These are phyloP conservation scores for Acacia confusa DNA, from an alignment of 306 rosid species.

Conservation along the genomic window DNA sequence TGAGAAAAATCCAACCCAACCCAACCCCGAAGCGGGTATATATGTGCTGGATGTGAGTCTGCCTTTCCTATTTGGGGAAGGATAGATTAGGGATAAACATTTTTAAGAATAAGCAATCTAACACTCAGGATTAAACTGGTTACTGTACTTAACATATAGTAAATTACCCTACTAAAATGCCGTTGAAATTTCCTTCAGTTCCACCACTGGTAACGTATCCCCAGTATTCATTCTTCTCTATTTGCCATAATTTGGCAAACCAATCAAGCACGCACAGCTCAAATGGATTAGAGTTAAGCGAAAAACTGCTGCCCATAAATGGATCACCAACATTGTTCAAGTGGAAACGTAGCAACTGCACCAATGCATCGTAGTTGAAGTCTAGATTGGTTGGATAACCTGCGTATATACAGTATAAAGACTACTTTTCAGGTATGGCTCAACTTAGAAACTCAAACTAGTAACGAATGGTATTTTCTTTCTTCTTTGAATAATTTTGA, in stretches of 20 bases:
- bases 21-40: no score
- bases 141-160: background rate
- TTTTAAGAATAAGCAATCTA: no score
- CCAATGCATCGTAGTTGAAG: background rate
- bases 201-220: background rate
- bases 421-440: background rate
- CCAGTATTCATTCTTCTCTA: background rate
- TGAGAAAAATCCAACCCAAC: no score
- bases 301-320: background rate
- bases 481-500: no score
- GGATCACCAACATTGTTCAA: background rate
- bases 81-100: no score
- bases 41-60: no score
- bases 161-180: background rate
- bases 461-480: background rate
- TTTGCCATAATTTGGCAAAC: background rate
- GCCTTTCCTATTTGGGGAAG: no score
- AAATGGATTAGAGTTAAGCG: background rate
- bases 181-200: background rate
- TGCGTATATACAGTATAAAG: background rate
- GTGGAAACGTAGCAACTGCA: background rate
- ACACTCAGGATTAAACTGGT: background rate
- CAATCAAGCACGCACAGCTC: background rate
- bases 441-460: background rate
- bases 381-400: background rate